phyloP scores from a whole-genome alignment of 768 basidiomycete species.

The Hysterangium stoloniferum region DNA sequence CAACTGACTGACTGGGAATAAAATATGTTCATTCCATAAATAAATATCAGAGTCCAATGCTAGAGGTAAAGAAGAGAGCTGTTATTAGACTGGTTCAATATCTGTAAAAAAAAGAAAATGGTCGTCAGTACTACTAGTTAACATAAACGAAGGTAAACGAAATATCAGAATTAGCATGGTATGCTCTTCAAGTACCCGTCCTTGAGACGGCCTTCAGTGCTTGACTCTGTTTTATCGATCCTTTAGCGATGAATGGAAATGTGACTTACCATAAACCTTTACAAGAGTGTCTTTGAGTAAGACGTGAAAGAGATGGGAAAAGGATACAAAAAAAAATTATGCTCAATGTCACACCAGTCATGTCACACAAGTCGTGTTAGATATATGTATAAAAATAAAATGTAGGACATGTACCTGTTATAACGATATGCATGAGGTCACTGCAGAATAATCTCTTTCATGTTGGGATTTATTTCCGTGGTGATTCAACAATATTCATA shows the following conservation, averaged over 20 bases:
- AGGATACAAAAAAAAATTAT: too few relatives aligned
- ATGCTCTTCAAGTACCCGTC: conserved; percentile 64
- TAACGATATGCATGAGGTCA: too few relatives aligned
- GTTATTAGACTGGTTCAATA: not conserved
- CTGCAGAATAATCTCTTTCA: too few relatives aligned
- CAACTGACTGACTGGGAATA: conserved; percentile 7
- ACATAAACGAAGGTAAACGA: not conserved
- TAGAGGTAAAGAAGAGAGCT: not conserved
- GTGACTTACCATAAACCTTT: too few relatives aligned
- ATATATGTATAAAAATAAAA: too few relatives aligned
- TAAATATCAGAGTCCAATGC: not conserved
- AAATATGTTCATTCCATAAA: conserved; percentile 2
- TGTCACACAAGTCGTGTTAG: too few relatives aligned
- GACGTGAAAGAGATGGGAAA: too few relatives aligned
- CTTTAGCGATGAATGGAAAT: conserved; percentile 22
- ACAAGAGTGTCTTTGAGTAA: too few relatives aligned
- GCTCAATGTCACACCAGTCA: too few relatives aligned
- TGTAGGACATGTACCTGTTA: too few relatives aligned
- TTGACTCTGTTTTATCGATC: conserved; percentile 83
- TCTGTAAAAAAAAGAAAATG: not conserved
- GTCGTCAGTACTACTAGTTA: not conserved
- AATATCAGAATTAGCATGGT: conserved; percentile 85
- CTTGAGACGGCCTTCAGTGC: conserved; percentile 72
- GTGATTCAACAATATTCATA: too few relatives aligned
- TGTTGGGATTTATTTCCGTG: too few relatives aligned